Percentiles rank a stretch among this genome's conserved stretches.
Evolutionary conservation across 495 filamentous ascomycete species (phyloP).

Genomic region (Penicillium desertorum): DNA sequence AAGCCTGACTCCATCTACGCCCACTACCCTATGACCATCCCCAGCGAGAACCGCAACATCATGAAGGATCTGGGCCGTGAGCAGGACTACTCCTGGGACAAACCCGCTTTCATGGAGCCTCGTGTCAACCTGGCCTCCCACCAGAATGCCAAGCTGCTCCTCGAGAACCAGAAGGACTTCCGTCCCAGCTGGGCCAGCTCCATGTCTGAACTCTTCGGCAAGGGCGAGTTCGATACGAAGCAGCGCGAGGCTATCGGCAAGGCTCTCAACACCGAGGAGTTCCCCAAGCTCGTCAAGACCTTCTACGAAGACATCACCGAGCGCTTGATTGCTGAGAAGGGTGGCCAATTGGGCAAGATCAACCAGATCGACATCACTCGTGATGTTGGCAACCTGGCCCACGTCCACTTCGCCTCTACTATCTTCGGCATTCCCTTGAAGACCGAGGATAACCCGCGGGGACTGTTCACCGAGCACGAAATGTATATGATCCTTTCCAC

Average conservation of each 20-base stretch:
- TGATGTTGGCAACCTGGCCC: constrained; percentile 73
- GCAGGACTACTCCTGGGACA: constrained; percentile 69
- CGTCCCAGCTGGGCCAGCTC: constrained; percentile 60
- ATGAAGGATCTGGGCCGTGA: constrained; percentile 68
- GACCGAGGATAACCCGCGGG: constrained; percentile 63
- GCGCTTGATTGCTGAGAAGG: constrained; percentile 62
- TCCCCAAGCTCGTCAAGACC: constrained; percentile 51
- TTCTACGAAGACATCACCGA: constrained; percentile 63
- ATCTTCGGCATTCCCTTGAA: constrained; percentile 75
- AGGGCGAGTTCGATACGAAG: constrained; percentile 51
- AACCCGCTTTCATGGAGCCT: constrained; percentile 53
- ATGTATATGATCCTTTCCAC: constrained; percentile 72
- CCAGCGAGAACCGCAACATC: constrained; percentile 70
- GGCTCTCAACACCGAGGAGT: constrained; percentile 47
- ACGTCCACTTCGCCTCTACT: constrained; percentile 68
- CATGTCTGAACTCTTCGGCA: constrained; percentile 54
- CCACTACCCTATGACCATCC: constrained; percentile 84
- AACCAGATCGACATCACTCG: constrained; percentile 76
- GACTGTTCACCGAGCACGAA: constrained; percentile 76
- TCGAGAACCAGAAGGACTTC: constrained; percentile 63
- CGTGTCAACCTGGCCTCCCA: constrained; percentile 60
- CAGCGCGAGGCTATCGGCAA: constrained; percentile 45
- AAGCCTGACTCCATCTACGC: constrained; percentile 79
- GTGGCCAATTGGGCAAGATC: constrained; percentile 55
- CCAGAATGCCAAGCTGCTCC: constrained; percentile 59